A percentile compares a stretch with the other conserved stretches of the same genome.
phyloP scores from a whole-genome alignment of 306 rosid species.

The Purshia tridentata region DNA sequence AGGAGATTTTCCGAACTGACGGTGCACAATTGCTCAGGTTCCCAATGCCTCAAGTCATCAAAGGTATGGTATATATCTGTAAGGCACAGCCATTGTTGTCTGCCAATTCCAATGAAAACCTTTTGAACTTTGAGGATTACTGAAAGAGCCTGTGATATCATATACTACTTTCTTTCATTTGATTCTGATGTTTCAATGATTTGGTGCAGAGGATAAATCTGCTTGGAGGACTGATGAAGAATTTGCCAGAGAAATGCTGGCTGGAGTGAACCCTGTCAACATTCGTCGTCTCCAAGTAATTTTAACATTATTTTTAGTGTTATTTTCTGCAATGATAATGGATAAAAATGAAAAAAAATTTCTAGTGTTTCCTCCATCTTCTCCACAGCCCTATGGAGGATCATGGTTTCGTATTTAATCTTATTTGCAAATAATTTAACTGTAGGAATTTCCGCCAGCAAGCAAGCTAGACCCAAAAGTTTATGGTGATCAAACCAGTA shows the following conservation, averaged over 20 bases:
- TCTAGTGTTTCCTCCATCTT: no score
- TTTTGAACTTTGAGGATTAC: background rate
- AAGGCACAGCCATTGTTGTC: no score
- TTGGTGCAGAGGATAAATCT: slow-evolving; percentile 36
- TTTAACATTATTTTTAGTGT: background rate
- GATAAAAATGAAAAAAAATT: no score
- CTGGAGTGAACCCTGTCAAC: slow-evolving; percentile 54
- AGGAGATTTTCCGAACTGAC: slow-evolving; percentile 59
- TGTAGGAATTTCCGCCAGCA: slow-evolving; percentile 63
- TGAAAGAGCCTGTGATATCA: no score
- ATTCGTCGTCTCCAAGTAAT: slow-evolving; percentile 60
- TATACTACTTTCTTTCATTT: background rate
- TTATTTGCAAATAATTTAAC: background rate
- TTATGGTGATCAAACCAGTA: slow-evolving; percentile 61
- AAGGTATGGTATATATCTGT: slow-evolving; percentile 40
- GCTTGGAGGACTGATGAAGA: slow-evolving; percentile 71
- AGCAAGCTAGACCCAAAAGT: slow-evolving; percentile 53
- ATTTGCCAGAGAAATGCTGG: slow-evolving; percentile 61
- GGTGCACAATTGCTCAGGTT: slow-evolving; percentile 51
- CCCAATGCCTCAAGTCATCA: slow-evolving; percentile 73
- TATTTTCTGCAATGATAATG: no score
- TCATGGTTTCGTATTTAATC: background rate
- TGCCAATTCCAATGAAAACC: background rate
- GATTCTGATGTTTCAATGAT: background rate
- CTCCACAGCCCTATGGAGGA: no score